Conservation (phyloP, 2,329 filamentous ascomycete genomes). For the Thielaviopsis populi region DNA sequence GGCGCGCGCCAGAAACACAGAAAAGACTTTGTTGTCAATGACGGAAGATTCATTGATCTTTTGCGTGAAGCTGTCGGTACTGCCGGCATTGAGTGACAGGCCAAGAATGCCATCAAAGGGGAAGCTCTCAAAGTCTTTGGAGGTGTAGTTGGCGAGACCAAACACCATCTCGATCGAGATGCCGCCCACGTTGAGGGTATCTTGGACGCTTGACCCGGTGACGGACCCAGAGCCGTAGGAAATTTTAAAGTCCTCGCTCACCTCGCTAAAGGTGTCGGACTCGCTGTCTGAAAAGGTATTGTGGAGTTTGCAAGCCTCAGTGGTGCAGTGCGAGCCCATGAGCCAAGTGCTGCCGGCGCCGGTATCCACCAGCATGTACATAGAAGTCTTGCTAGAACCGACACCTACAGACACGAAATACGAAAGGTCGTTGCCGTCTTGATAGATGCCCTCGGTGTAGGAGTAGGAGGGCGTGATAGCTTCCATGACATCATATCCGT, state of each 20-base stretch:
- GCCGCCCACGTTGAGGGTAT: constrained; percentile 52
- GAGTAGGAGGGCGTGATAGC: constrained; percentile 32
- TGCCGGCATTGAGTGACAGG: constrained; percentile 47
- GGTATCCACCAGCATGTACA: constrained; percentile 52
- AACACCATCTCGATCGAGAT: constrained; percentile 51
- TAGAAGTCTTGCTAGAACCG: constrained; percentile 37
- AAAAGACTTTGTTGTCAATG: constrained; percentile 36
- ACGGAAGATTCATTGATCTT: constrained; percentile 45
- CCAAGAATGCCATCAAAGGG: constrained; percentile 82
- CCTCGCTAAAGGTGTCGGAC: constrained; percentile 47
- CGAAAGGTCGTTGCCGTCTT: constrained; percentile 51
- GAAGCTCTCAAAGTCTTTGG: constrained; percentile 59
- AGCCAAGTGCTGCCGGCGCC: constrained; percentile 68
- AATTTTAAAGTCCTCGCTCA: constrained; percentile 44
- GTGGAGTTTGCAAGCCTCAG: constrained; percentile 52
- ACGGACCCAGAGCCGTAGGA: constrained; percentile 67
- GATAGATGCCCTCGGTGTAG: constrained; percentile 40
- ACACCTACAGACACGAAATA: constrained; percentile 46
- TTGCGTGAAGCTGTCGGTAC: constrained; percentile 52
- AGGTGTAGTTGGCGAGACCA: constrained; percentile 57
- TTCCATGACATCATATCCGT: constrained; percentile 33
- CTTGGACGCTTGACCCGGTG: constrained; percentile 47
- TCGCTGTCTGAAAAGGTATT: constrained; percentile 51
- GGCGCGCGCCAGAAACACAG: constrained; percentile 53
- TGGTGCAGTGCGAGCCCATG: constrained; percentile 55